A percentile compares a stretch with the other conserved stretches of the same genome.
These are phyloP conservation scores for Verticillium alfalfae DNA, from an alignment of 2,329 filamentous ascomycete species.

Conservation along the genomic window DNA sequence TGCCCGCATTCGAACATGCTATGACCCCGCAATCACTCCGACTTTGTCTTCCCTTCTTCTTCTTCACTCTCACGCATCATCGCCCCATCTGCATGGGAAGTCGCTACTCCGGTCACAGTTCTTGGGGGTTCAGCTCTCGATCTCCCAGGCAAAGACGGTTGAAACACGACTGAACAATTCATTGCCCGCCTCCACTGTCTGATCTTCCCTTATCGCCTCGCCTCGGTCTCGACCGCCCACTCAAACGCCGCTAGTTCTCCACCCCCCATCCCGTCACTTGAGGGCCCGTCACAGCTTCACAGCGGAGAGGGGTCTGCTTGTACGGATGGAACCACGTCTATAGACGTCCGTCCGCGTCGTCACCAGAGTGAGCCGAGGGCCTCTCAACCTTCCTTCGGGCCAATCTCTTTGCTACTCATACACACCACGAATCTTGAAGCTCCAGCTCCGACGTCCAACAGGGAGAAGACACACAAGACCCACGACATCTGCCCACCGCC, in stretches of 20 bases:
- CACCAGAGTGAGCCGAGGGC: conserved; percentile 46
- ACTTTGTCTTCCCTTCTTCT: not conserved
- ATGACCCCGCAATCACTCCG: not conserved
- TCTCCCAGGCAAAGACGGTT: conserved; percentile 6
- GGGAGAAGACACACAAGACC: not conserved
- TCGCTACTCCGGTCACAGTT: not conserved
- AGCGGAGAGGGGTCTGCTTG: not conserved
- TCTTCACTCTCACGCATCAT: not conserved
- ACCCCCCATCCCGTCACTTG: not conserved
- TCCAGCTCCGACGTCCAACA: not conserved
- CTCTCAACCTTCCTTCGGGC: conserved; percentile 45
- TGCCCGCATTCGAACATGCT: not conserved
- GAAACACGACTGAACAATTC: not conserved
- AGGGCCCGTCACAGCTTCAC: not conserved
- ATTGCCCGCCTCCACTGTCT: not conserved
- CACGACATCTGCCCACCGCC: not conserved
- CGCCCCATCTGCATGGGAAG: conserved; percentile 1
- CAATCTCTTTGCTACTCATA: conserved; percentile 33
- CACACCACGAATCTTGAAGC: not conserved
- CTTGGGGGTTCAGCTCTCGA: conserved; percentile 14
- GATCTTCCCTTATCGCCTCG: not conserved
- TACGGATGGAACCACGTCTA: conserved; percentile 10
- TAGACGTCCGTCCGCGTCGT: conserved; percentile 34
- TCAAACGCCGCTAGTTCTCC: conserved; percentile 1
- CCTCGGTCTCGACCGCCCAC: not conserved